Evolutionary conservation across 306 rosid species (phyloP).

Genomic region (Quercus mongolica): DNA sequence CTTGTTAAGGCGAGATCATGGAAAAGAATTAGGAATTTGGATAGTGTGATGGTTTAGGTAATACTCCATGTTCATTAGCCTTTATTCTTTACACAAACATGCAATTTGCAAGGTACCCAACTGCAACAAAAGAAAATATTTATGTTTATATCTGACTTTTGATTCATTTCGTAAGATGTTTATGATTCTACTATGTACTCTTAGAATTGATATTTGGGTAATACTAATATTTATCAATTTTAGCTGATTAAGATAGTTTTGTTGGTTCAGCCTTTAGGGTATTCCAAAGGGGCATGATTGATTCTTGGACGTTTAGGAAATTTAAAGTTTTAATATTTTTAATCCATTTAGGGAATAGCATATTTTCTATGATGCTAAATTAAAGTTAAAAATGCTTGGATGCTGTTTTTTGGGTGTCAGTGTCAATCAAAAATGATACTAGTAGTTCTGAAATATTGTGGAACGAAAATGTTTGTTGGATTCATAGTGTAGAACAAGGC

Average conservation of each 20-base stretch:
- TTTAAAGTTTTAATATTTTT: conserved; percentile 18
- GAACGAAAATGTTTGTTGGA: not conserved
- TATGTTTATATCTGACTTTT: not conserved
- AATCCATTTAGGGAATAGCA: conserved; percentile 16
- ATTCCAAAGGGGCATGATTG: conserved; percentile 11
- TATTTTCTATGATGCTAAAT: not conserved
- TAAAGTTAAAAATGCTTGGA: not conserved
- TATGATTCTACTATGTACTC: not conserved
- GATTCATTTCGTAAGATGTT: not conserved
- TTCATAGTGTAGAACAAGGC: not conserved
- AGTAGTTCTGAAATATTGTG: not conserved
- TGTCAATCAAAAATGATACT: not conserved
- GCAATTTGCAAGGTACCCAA: conserved; percentile 17
- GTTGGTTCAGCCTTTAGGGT: conserved; percentile 5
- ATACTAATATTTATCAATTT: not conserved
- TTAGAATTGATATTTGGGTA: not conserved
- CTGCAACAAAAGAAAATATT: not conserved
- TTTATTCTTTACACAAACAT: conserved; percentile 31
- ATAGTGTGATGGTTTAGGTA: conserved; percentile 21
- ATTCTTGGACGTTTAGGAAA: conserved; percentile 9
- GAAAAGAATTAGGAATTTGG: no score
- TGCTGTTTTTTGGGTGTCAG: not conserved
- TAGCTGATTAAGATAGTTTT: not conserved
- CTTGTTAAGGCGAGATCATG: no score
- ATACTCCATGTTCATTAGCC: not conserved